A percentile compares a stretch with the other conserved stretches of the same genome.
Conservation (phyloP, 495 filamentous ascomycete species). For the Filosporella fistucella region DNA sequence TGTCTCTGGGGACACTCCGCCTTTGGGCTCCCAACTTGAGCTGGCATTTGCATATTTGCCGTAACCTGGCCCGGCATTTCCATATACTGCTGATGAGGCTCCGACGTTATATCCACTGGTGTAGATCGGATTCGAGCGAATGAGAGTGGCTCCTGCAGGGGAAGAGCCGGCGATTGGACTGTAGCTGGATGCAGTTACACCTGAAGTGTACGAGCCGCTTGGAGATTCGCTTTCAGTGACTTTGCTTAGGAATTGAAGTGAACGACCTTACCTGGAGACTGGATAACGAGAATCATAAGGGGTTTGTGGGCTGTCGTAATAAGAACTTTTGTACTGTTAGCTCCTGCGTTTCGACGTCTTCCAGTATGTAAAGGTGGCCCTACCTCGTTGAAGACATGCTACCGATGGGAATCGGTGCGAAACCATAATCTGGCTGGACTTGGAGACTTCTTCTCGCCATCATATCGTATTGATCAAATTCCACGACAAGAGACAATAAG, state of each 20-base stretch:
- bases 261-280: slow-evolving; percentile 22
- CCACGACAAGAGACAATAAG: slow-evolving; percentile 11
- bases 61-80: slow-evolving; percentile 20
- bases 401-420: no score
- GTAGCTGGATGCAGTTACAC: slow-evolving; percentile 17
- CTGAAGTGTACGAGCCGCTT: slow-evolving; percentile 18
- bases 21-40: slow-evolving; percentile 22
- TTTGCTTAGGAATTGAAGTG: slow-evolving; percentile 12
- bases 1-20: slow-evolving; percentile 22
- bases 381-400: no score
- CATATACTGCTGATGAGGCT: slow-evolving; percentile 20
- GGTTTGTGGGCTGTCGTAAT: slow-evolving; percentile 12
- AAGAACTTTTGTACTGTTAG: slow-evolving; percentile 17
- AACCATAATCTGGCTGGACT: slow-evolving; percentile 23
- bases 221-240: slow-evolving; percentile 15
- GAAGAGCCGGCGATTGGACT: slow-evolving; percentile 13
- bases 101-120: slow-evolving; percentile 20
- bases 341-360: no score
- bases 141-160: slow-evolving; percentile 5
- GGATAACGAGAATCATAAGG: slow-evolving; percentile 19
- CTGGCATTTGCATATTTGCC: slow-evolving; percentile 13
- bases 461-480: slow-evolving; percentile 15
- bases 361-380: no score
- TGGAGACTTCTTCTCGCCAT: slow-evolving; percentile 25
- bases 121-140: slow-evolving; percentile 19